Evolutionary conservation across 1,139 yeast species (phyloP).

Genomic region (Sugiyamaella novakii): DNA sequence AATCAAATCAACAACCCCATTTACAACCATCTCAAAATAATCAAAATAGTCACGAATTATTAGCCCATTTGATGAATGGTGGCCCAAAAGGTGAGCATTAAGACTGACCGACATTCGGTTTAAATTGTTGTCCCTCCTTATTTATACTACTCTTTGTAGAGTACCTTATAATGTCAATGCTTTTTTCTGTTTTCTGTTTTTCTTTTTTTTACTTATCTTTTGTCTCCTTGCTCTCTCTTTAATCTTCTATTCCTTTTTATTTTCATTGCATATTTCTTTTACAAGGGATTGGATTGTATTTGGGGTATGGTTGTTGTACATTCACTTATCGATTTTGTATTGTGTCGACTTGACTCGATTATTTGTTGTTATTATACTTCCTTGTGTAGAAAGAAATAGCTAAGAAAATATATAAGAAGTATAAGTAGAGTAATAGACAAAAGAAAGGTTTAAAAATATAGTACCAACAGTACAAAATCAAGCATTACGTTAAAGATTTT

Average conservation of each 20-base stretch:
- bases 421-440: conserved; percentile 11
- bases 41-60: conserved; percentile 42
- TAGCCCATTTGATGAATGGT: conserved; percentile 45
- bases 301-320: conserved; percentile 1
- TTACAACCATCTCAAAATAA: conserved; percentile 27
- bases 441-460: too few species aligned
- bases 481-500: too few species aligned
- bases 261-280: conserved; percentile 15
- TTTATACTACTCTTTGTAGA: conserved; percentile 4
- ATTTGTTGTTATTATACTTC: conserved; percentile 5
- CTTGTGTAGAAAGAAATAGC: conserved; percentile 16
- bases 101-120: too few species aligned
- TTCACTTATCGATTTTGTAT: neutral
- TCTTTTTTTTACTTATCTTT: conserved; percentile 12
- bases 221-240: neutral
- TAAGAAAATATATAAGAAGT: conserved; percentile 11
- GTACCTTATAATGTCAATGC: conserved; percentile 8
- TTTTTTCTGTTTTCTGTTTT: conserved; percentile 16
- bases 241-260: conserved; percentile 1
- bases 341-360: conserved; percentile 4
- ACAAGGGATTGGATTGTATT: conserved; percentile 13
- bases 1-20: conserved; percentile 22
- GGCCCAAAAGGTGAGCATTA: conserved; percentile 33
- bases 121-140: too few species aligned
- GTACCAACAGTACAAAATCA: too few species aligned